Evolutionary conservation across 1,284 basidiomycete genomes (phyloP), one percentile per base, ranked within the genome.

Genomic region (Sanghuangporus baumii): DNA sequence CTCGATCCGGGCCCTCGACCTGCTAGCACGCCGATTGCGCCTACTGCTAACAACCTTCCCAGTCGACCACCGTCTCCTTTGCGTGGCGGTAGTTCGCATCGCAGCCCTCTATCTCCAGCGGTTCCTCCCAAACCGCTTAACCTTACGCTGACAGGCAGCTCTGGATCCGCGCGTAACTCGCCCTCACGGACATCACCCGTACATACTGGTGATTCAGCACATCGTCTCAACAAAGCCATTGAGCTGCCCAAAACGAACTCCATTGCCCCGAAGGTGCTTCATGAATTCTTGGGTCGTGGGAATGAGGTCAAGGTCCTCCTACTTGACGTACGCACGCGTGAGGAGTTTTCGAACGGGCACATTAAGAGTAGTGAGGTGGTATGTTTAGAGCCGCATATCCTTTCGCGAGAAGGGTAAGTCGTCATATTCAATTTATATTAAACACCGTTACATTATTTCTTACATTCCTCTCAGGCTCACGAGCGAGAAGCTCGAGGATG

Each of bases 351-450:
- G 66, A 75, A 71, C 8, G 91, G 89, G 59, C 87, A 89, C 66
- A 89, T 98, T 61, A 84, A 81, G 59, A 77, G 76, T 2, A 83
- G 87, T 46, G 86, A 87, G 18, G 80, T 89, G 0, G 87, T 95
- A 2, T 96, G 94, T 75, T 81, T 98, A 41, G 95, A 98, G 73
- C 93, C 94, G 6, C 82, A 83, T 1, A 83, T 94, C 2, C 77
- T 96, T 40, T 71, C 79, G 63, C 82, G 92, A 47, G 76, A 84
- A 62, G 83, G 81, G 91, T 94, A 72, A 74, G 87, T 78, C 16
- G 36, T 16, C 55, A 26, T 55, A 36, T 8, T 43, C 60, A 20
- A 43, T 20, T 59, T 14, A 50, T 46, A 12, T 57, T 51, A 26
- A 26, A 26, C 3, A 26, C 23, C 23, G 23, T 61, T 52, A 47